Evolutionary conservation across 2,329 filamentous ascomycete genomes (phyloP).

Genomic region (Aspergillus alliaceus): DNA sequence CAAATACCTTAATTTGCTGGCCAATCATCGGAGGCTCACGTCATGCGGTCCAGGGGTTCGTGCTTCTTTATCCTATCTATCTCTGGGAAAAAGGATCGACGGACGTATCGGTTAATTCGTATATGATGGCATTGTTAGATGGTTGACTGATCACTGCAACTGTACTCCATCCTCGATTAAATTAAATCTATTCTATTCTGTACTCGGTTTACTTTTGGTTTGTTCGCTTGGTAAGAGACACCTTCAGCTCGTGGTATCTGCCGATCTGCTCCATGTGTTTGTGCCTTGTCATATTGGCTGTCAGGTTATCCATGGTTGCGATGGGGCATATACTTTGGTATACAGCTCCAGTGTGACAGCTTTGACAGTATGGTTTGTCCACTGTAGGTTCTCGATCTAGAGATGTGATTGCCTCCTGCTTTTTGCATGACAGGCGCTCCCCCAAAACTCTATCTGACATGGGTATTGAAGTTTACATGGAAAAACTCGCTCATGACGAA

Average conservation of each 20-base stretch:
- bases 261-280: not conserved
- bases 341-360: not conserved
- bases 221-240: no score
- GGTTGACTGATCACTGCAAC: not conserved
- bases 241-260: not conserved
- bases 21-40: conserved; percentile 20
- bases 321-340: not conserved
- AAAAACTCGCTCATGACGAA: no score
- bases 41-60: conserved; percentile 20
- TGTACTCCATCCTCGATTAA: not conserved
- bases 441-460: not conserved
- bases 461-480: no score
- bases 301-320: not conserved
- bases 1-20: conserved; percentile 25
- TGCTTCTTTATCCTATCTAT: conserved; percentile 11
- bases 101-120: not conserved
- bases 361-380: conserved; percentile 2
- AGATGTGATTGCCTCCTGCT: conserved; percentile 1
- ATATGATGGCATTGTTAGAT: no score
- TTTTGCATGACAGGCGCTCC: conserved; percentile 4
- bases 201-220: no score
- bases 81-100: not conserved
- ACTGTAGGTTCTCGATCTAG: not conserved
- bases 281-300: not conserved
- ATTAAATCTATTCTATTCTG: no score